phyloP scores from a whole-genome alignment of 768 basidiomycete genomes.

The Hericium erinaceus region DNA sequence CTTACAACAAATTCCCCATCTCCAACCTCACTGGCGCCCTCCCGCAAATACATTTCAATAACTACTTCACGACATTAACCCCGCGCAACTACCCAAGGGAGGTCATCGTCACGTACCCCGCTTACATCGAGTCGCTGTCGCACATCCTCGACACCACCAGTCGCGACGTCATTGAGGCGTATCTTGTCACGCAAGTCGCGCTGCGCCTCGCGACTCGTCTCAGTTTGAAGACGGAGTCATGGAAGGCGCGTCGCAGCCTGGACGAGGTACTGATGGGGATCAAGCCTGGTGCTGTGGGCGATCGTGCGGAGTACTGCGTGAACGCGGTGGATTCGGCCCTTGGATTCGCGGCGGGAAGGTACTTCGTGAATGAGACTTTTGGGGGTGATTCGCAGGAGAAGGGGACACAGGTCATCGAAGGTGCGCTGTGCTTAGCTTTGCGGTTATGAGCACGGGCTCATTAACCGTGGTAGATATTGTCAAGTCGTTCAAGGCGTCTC shows the following conservation, averaged over 20 bases:
- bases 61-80: slow-evolving; percentile 82
- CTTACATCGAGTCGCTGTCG: slow-evolving; percentile 61
- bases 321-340: slow-evolving; percentile 58
- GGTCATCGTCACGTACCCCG: slow-evolving; percentile 77
- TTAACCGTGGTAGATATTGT: slow-evolving; percentile 53
- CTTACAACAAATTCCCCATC: slow-evolving; percentile 79
- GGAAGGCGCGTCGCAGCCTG: slow-evolving; percentile 65
- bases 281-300: slow-evolving; percentile 77
- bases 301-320: slow-evolving; percentile 80
- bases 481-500: slow-evolving; percentile 68
- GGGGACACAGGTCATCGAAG: slow-evolving; percentile 74
- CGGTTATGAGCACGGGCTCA: background rate
- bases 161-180: slow-evolving; percentile 72
- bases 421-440: slow-evolving; percentile 27
- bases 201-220: slow-evolving; percentile 60
- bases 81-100: slow-evolving; percentile 66
- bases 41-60: slow-evolving; percentile 69
- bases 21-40: slow-evolving; percentile 60
- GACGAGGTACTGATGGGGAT: slow-evolving; percentile 71
- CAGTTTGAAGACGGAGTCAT: slow-evolving; percentile 66
- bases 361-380: slow-evolving; percentile 83
- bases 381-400: slow-evolving; percentile 69
- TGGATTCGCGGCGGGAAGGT: slow-evolving; percentile 86
- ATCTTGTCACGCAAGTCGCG: slow-evolving; percentile 74
- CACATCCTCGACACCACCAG: slow-evolving; percentile 59